These are phyloP conservation scores for Serendipita sp. DNA, from an alignment of 768 basidiomycete genomes.

Conservation along the genomic window DNA sequence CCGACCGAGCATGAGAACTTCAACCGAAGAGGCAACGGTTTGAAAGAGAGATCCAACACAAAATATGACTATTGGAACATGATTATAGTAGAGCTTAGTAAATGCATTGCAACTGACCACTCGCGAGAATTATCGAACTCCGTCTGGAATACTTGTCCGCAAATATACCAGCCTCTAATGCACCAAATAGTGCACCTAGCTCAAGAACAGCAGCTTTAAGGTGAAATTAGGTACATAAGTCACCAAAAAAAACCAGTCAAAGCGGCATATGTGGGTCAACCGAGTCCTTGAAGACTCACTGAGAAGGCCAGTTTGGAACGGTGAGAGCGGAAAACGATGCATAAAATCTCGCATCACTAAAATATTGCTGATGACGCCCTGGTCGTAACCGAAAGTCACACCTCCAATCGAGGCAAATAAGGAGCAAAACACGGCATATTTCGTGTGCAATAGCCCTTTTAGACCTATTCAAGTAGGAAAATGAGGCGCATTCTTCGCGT, in stretches of 20 bases:
- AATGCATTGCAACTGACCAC: conserved; percentile 29
- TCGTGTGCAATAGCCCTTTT: conserved; percentile 45
- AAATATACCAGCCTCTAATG: conserved; percentile 45
- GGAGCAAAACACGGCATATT: conserved; percentile 48
- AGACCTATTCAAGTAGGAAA: conserved; percentile 27
- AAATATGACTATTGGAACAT: conserved; percentile 35
- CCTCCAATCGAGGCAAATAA: conserved; percentile 59
- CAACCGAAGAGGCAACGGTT: conserved; percentile 37
- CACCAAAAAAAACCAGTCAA: neutral
- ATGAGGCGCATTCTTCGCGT: neutral
- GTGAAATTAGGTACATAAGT: neutral
- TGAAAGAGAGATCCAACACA: conserved; percentile 59
- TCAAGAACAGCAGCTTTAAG: conserved; percentile 56
- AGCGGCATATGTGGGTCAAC: neutral
- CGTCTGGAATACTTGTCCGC: conserved; percentile 55
- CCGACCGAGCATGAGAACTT: conserved; percentile 48
- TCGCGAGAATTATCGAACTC: conserved; percentile 49
- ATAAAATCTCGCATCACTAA: conserved; percentile 68
- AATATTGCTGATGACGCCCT: conserved; percentile 75
- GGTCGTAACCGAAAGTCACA: conserved; percentile 67
- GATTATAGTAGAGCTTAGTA: neutral
- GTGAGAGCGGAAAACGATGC: conserved; percentile 48
- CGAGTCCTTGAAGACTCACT: conserved; percentile 30
- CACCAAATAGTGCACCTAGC: conserved; percentile 63
- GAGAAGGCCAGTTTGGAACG: conserved; percentile 61